phyloP scores from a whole-genome alignment of 2,329 filamentous ascomycete species.

The Zymoseptoria crescenta region DNA sequence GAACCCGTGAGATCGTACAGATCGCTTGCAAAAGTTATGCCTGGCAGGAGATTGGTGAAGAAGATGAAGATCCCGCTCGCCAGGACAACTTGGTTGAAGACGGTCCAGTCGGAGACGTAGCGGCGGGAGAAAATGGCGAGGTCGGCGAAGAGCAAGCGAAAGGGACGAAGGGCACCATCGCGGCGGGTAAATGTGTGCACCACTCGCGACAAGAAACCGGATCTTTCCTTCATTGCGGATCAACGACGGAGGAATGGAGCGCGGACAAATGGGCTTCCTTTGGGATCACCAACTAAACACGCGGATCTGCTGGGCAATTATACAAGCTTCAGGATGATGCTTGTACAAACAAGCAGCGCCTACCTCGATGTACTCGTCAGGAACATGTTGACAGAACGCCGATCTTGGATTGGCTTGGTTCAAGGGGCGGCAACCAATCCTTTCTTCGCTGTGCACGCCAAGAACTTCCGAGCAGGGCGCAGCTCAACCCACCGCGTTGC shows the following conservation, averaged over 20 bases:
- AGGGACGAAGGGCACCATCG: slow-evolving; percentile 21
- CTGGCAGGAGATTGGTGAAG: slow-evolving; percentile 59
- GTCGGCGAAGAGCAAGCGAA: slow-evolving; percentile 29
- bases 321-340: neutral
- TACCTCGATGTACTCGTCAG: neutral
- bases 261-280: neutral
- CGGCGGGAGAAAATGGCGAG: slow-evolving; percentile 22
- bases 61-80: slow-evolving; percentile 59
- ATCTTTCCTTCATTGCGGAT: neutral
- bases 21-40: slow-evolving; percentile 61
- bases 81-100: slow-evolving; percentile 57
- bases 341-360: neutral
- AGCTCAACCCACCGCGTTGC: neutral
- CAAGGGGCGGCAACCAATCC: neutral
- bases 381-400: neutral
- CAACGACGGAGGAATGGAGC: neutral
- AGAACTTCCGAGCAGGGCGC: neutral
- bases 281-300: neutral
- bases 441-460: neutral
- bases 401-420: neutral
- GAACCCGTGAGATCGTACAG: slow-evolving; percentile 54
- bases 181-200: neutral
- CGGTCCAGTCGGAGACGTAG: slow-evolving; percentile 30
- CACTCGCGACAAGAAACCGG: neutral
- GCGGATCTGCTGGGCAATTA: neutral